phyloP scores from a whole-genome alignment of 2,329 filamentous ascomycete species.

The Diaporthe vexans region DNA sequence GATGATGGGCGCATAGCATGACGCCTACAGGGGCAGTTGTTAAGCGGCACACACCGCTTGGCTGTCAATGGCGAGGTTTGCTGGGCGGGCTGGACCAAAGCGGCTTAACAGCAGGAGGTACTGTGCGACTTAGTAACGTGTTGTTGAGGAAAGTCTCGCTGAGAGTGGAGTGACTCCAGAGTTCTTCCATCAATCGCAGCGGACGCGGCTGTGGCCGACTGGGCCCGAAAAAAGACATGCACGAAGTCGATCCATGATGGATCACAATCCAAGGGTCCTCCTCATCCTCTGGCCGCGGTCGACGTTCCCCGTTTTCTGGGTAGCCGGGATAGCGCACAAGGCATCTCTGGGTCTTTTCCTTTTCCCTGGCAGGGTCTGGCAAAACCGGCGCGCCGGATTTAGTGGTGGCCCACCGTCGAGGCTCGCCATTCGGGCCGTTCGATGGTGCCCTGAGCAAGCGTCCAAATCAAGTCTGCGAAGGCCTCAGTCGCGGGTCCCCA shows the following conservation, averaged over 20 bases:
- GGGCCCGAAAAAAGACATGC: slow-evolving; percentile 28
- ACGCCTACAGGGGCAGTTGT: slow-evolving; percentile 27
- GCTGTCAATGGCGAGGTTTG: slow-evolving; percentile 24
- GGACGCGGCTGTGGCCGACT: slow-evolving; percentile 21
- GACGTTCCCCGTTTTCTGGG: background rate
- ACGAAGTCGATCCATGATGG: slow-evolving; percentile 27
- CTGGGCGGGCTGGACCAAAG: slow-evolving; percentile 19
- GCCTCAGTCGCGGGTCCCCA: slow-evolving; percentile 19
- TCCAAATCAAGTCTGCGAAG: slow-evolving; percentile 11
- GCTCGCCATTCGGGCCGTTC: slow-evolving; percentile 31
- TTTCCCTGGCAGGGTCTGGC: background rate
- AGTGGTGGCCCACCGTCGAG: slow-evolving; percentile 11
- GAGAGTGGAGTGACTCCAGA: slow-evolving; percentile 42
- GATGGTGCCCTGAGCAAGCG: slow-evolving; percentile 4
- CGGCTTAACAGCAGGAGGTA: slow-evolving; percentile 29
- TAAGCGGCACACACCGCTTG: slow-evolving; percentile 20
- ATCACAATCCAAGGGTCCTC: slow-evolving; percentile 26
- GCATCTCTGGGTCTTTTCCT: background rate
- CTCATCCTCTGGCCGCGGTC: background rate
- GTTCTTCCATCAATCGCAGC: slow-evolving; percentile 42
- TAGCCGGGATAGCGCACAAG: background rate
- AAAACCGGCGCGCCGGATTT: slow-evolving; percentile 2
- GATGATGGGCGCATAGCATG: slow-evolving; percentile 31
- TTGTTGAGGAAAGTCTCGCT: slow-evolving; percentile 37
- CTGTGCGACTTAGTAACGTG: slow-evolving; percentile 34